Conservation (phyloP, 2,329 filamentous ascomycete genomes). For the Chaetoscypha palmicola region DNA sequence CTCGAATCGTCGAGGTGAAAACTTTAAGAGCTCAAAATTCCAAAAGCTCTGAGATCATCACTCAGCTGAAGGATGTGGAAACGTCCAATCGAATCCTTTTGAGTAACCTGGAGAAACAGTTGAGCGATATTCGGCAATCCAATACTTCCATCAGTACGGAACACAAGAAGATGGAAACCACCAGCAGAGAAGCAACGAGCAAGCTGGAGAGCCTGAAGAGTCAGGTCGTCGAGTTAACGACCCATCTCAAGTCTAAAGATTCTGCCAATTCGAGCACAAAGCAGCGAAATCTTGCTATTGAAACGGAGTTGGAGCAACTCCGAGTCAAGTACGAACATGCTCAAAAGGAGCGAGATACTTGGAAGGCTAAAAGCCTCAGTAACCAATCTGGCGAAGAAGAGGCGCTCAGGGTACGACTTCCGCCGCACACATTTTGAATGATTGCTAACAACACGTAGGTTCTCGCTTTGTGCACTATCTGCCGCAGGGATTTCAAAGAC, state of each 20-base stretch:
- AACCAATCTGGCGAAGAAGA: conserved; percentile 79
- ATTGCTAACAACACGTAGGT: conserved; percentile 43
- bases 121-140: conserved; percentile 73
- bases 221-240: conserved; percentile 71
- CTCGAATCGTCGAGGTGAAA: conserved; percentile 71
- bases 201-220: conserved; percentile 64
- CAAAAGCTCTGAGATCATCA: conserved; percentile 89
- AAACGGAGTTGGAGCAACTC: conserved; percentile 73
- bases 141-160: conserved; percentile 65
- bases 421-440: conserved; percentile 13
- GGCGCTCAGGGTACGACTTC: conserved; percentile 69
- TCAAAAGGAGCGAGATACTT: conserved; percentile 76
- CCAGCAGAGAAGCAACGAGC: conserved; percentile 62
- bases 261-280: conserved; percentile 43
- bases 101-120: conserved; percentile 83
- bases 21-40: conserved; percentile 73
- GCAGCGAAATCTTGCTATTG: conserved; percentile 54
- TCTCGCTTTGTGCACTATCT: conserved; percentile 84
- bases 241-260: conserved; percentile 70
- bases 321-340: conserved; percentile 70
- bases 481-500: conserved; percentile 89
- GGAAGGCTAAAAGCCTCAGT: conserved; percentile 75
- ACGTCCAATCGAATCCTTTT: conserved; percentile 67
- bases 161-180: conserved; percentile 67
- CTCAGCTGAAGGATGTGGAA: conserved; percentile 87